phyloP scores from a whole-genome alignment of 2,329 filamentous ascomycete genomes.

The Geosmithia flava region DNA sequence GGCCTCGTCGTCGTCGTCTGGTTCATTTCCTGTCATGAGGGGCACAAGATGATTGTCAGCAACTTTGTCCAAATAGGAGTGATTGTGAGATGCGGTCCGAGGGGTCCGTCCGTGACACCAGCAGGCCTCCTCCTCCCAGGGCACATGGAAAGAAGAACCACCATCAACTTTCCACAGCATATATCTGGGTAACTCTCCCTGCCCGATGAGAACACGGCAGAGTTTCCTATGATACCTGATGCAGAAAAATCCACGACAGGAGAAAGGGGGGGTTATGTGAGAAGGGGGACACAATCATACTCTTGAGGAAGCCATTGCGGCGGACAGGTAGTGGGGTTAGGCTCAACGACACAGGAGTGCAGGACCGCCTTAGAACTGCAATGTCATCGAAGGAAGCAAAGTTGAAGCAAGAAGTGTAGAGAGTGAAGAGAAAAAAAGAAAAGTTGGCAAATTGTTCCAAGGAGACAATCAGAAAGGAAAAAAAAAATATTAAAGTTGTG shows the following conservation, averaged over 20 bases:
- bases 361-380: not conserved
- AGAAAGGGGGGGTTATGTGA: not conserved
- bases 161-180: too few species aligned
- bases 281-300: constrained; percentile 23
- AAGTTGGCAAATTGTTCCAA: not conserved
- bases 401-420: not conserved
- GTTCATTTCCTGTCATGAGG: constrained; percentile 42
- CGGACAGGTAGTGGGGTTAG: constrained; percentile 14
- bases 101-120: too few species aligned
- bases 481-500: constrained; percentile 2
- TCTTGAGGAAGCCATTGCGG: constrained; percentile 51
- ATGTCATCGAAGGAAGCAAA: not conserved
- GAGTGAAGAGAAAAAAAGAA: not conserved
- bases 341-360: constrained; percentile 6
- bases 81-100: too few species aligned
- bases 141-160: not conserved
- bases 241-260: not conserved
- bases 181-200: too few species aligned
- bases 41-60: not conserved
- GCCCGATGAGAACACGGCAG: too few species aligned
- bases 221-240: too few species aligned
- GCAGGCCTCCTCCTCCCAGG: too few species aligned
- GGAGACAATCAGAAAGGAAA: constrained; percentile 1
- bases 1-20: constrained; percentile 55
- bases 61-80: not conserved